Percentiles rank a stretch among this genome's conserved stretches.
Evolutionary conservation across 2,329 filamentous ascomycete genomes (phyloP).

Genomic region (Penicillium sp.): DNA sequence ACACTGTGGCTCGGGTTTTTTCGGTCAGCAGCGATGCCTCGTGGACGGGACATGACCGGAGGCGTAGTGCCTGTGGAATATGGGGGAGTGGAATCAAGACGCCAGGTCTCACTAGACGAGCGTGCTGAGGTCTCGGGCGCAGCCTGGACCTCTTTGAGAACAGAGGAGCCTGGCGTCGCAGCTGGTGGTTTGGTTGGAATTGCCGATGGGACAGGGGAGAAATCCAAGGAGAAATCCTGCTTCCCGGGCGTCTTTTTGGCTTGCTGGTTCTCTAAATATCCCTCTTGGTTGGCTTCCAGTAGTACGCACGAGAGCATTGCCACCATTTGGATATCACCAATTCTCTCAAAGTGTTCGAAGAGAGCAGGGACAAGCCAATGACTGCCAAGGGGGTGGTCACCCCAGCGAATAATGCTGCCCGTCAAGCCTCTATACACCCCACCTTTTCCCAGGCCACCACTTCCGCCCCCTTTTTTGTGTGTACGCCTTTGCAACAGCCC

Average conservation of each 20-base stretch:
- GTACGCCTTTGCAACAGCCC: conserved; percentile 58
- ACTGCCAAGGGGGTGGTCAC: conserved; percentile 55
- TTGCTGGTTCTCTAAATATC: conserved; percentile 29
- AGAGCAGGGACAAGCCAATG: conserved; percentile 57
- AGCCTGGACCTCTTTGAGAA: conserved; percentile 32
- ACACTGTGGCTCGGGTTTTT: conserved; percentile 43
- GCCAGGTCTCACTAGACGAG: conserved; percentile 53
- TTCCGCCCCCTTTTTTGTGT: conserved; percentile 32
- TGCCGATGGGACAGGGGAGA: conserved; percentile 45
- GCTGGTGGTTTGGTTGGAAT: conserved; percentile 44
- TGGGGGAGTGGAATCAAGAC: conserved; percentile 50
- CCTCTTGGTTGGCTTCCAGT: conserved; percentile 48
- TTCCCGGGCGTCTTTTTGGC: conserved; percentile 41
- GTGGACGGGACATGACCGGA: conserved; percentile 45
- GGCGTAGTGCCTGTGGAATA: conserved; percentile 55
- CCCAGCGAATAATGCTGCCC: conserved; percentile 54
- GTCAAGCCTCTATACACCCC: conserved; percentile 36
- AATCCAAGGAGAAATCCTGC: conserved; percentile 48
- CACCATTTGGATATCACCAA: conserved; percentile 64
- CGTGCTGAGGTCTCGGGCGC: conserved; percentile 48
- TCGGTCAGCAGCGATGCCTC: conserved; percentile 40
- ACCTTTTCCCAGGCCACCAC: conserved; percentile 32
- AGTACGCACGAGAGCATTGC: conserved; percentile 64
- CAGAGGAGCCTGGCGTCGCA: conserved; percentile 35
- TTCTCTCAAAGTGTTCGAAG: conserved; percentile 58